phyloP scores from a whole-genome alignment of 225 moss, liverwort and hornwort species.

The Physcomitrium patens region DNA sequence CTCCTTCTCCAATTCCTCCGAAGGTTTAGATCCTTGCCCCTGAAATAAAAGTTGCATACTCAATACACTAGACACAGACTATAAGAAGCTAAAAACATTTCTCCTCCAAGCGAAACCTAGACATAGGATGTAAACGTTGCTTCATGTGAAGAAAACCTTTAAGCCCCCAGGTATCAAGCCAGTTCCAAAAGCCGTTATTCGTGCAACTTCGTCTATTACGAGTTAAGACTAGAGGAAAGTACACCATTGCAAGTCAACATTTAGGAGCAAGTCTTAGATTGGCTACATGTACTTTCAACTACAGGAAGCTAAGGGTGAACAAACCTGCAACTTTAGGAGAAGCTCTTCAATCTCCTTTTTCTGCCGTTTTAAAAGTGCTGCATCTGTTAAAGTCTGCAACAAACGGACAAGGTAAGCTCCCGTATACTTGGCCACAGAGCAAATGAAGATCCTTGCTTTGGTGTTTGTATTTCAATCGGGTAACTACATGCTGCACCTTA shows the following conservation, averaged over 20 bases:
- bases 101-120: neutral
- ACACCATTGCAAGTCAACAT: neutral
- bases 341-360: slow-evolving; percentile 92
- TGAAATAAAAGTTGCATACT: slow-evolving; percentile 28
- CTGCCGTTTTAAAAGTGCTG: slow-evolving; percentile 87
- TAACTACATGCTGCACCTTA: neutral
- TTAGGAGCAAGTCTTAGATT: slow-evolving; percentile 7
- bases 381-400: slow-evolving; percentile 84
- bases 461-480: neutral
- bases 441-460: neutral
- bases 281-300: slow-evolving; percentile 15
- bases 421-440: neutral
- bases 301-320: slow-evolving; percentile 6
- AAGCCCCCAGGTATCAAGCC: neutral
- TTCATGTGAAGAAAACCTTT: neutral
- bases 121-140: neutral
- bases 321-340: slow-evolving; percentile 80
- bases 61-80: slow-evolving; percentile 6
- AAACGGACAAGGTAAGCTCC: slow-evolving; percentile 25
- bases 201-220: neutral
- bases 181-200: neutral
- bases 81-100: neutral
- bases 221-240: neutral
- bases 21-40: slow-evolving; percentile 79
- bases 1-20: slow-evolving; percentile 85